Base-by-base conservation (phyloP, 345 rosid genomes). In the Cardamine resedifolia region DNA sequence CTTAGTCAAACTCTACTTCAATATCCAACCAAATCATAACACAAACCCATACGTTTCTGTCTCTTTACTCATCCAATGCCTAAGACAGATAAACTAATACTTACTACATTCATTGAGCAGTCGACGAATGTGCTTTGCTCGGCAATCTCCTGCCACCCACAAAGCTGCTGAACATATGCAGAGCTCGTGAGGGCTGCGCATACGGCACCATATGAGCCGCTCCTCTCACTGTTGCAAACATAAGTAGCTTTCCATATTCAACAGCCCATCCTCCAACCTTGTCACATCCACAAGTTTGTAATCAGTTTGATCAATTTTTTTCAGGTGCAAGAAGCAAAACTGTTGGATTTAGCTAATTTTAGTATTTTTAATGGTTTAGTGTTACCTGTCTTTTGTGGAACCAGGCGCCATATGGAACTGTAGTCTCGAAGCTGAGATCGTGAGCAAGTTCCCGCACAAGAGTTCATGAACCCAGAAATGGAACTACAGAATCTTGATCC, bases 201-300 rank as follows among this genome's bases (percentile, higher is more conserved):
- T 81, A 87, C 1, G 96, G 87, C 52, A 89, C 97, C 97, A 91
- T 91, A 80, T 91, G 97, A 18, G 93, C 86, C 10, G 96, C 91
- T n/a, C 93, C 93, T 43, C 90, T 77, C 23, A 89, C 93, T 0
- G 90, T 91, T 23, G 83, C 86, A 73, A 91, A 89, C 1, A 87
- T 91, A 60, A 91, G 52, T 24, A 89, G 24, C 2, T 87, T 82
- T 14, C 93, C 96, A 38, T 91, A 91, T 50, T 91, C 91, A 0
- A 81, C 84, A 2, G 64, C 85, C 91, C 90, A 89, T 0, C 96
- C 97, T 21, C 88, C 96, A 49, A 91, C 89, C 96, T 91, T 47
- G 7, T 21, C 38, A 47, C 10, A 26, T 10, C 38, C 24, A 47
- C 4, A 55, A 19, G 2, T 52, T 53, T 23, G 8, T 6, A 69